Percentiles rank a stretch among this genome's conserved stretches.
Conservation (phyloP, 2,329 filamentous ascomycete genomes). For the Colletotrichum sp. region DNA sequence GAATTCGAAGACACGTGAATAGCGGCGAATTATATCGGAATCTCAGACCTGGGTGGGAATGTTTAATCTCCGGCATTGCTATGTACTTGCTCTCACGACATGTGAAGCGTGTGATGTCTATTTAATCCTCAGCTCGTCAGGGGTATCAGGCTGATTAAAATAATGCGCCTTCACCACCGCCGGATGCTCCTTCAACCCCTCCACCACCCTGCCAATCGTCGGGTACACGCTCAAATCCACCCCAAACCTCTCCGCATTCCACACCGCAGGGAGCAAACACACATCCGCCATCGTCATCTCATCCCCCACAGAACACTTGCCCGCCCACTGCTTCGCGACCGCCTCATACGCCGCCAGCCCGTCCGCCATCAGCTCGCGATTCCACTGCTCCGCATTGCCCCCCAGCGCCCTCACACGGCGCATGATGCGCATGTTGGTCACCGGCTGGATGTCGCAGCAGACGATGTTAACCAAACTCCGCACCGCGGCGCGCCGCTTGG, state of each 20-base stretch:
- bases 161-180: conserved; percentile 60
- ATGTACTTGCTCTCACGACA: not conserved
- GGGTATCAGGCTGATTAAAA: conserved; percentile 56
- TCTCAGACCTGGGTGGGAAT: not conserved
- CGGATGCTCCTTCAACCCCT: conserved; percentile 49
- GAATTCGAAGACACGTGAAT: not conserved
- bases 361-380: conserved; percentile 51
- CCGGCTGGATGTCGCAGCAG: conserved; percentile 62
- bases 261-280: conserved; percentile 61
- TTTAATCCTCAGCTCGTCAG: conserved; percentile 17
- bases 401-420: conserved; percentile 51
- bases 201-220: conserved; percentile 48
- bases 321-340: conserved; percentile 41
- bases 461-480: conserved; percentile 61
- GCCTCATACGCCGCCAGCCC: conserved; percentile 64
- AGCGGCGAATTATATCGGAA: not conserved
- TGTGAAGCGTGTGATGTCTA: not conserved
- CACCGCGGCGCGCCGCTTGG: conserved; percentile 50
- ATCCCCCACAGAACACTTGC: conserved; percentile 61
- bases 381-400: conserved; percentile 53
- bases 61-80: not conserved
- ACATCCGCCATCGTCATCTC: conserved; percentile 62
- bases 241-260: conserved; percentile 60
- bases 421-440: conserved; percentile 62
- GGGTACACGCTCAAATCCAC: conserved; percentile 58